Evolutionary conservation across 768 basidiomycete species (phyloP).

Genomic region (Termitomyces sp.): DNA sequence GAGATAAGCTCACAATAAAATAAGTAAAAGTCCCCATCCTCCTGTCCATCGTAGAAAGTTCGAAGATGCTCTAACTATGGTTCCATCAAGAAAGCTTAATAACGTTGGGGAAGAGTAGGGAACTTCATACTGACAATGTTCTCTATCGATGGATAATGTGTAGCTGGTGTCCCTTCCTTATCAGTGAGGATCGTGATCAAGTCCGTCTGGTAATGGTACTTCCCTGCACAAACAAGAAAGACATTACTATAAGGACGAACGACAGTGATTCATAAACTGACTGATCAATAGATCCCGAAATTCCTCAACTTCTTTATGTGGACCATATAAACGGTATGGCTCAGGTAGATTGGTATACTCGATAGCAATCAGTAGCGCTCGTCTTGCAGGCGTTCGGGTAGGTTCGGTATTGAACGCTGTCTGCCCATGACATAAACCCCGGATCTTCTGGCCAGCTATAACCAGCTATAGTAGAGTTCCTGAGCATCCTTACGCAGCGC

Average conservation of each 20-base stretch:
- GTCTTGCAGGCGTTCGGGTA: neutral
- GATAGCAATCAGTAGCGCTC: slow-evolving; percentile 4
- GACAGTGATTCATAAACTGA: no score
- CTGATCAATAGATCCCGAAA: slow-evolving; percentile 1
- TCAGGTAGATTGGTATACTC: neutral
- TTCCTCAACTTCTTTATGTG: neutral
- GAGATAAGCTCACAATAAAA: neutral
- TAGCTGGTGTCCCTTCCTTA: neutral
- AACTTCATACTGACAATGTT: neutral
- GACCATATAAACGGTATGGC: neutral
- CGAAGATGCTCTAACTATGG: neutral
- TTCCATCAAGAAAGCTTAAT: neutral
- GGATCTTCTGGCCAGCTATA: neutral
- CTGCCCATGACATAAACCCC: neutral
- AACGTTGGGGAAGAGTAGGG: neutral
- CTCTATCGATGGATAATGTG: neutral
- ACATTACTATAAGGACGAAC: no score
- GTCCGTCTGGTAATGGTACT: neutral
- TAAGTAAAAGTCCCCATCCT: neutral
- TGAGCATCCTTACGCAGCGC: neutral
- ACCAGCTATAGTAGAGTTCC: neutral
- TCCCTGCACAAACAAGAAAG: neutral
- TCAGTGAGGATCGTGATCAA: slow-evolving; percentile 3
- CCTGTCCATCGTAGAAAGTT: neutral
- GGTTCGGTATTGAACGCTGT: neutral